Conservation (phyloP, 1,139 yeast genomes). For the Candida sanyaensis region DNA sequence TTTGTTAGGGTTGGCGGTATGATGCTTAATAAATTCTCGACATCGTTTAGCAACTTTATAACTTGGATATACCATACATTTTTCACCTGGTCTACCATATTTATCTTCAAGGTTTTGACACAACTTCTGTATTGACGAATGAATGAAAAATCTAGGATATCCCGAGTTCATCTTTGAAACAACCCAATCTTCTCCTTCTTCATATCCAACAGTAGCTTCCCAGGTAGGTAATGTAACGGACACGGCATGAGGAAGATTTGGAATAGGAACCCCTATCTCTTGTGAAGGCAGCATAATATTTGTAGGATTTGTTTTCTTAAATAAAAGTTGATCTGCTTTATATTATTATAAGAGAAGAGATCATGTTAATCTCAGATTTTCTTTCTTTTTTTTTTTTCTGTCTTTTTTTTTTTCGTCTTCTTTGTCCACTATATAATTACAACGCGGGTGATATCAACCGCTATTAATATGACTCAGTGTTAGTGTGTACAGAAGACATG, state of each 20-base stretch:
- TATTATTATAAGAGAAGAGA: no score
- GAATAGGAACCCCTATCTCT: constrained; percentile 80
- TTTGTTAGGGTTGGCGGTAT: constrained; percentile 25
- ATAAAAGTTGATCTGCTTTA: background rate
- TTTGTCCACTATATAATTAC: background rate
- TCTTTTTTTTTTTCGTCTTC: background rate
- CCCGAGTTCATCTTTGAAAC: constrained; percentile 81
- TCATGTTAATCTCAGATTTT: background rate
- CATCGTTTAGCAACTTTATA: constrained; percentile 81
- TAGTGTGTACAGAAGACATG: no score
- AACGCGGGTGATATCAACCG: no score
- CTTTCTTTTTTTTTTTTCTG: background rate
- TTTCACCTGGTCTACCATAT: constrained; percentile 79
- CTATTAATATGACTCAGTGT: background rate
- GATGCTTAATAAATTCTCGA: constrained; percentile 64
- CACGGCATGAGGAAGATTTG: constrained; percentile 90
- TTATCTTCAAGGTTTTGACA: constrained; percentile 50
- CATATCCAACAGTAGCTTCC: constrained; percentile 91
- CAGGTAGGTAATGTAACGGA: constrained; percentile 93
- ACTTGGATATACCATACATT: constrained; percentile 74
- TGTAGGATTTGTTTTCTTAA: background rate
- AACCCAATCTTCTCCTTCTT: constrained; percentile 86
- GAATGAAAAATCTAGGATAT: constrained; percentile 87
- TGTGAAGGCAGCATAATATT: constrained; percentile 29
- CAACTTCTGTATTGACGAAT: constrained; percentile 66